These are phyloP conservation scores for Gynandropsis gynandra DNA, from an alignment of 345 rosid species.

Conservation along the genomic window DNA sequence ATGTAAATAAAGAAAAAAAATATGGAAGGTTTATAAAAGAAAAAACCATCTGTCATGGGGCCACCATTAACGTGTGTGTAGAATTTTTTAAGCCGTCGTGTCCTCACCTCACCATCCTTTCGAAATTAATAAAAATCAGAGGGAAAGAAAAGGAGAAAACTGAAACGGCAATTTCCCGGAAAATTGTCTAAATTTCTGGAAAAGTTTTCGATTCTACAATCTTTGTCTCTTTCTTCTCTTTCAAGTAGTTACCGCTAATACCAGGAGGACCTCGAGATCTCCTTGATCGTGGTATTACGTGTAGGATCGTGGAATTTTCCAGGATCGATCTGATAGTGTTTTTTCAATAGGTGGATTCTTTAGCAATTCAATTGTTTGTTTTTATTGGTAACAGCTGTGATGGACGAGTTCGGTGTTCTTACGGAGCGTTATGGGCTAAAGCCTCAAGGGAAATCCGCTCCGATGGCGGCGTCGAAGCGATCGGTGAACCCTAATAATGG, in stretches of 20 bases:
- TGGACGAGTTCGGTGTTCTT: conserved; percentile 83
- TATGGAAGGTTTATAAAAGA: conserved; percentile 20
- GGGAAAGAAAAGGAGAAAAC: background rate
- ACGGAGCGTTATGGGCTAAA: conserved; percentile 80
- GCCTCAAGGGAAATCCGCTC: conserved; percentile 82
- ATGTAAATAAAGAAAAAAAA: conserved; percentile 4
- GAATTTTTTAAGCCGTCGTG: conserved; percentile 14
- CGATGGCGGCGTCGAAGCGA: conserved; percentile 63
- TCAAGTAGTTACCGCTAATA: conserved; percentile 8
- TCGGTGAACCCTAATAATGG: conserved; percentile 21
- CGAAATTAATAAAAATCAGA: conserved; percentile 9
- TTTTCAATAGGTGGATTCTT: background rate
- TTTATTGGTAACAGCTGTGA: conserved; percentile 14
- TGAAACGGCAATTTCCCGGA: conserved; percentile 7
- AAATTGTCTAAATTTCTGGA: conserved; percentile 18
- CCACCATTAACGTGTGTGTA: conserved; percentile 18
- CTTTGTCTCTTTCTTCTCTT: conserved; percentile 16
- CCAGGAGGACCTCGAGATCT: background rate
- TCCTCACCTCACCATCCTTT: conserved; percentile 24
- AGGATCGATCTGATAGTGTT: conserved; percentile 9
- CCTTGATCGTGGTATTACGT: background rate
- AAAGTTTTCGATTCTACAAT: conserved; percentile 9
- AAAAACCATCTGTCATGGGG: conserved; percentile 19
- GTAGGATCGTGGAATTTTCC: conserved; percentile 10
- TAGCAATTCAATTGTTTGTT: background rate